Evolutionary conservation across 2,329 filamentous ascomycete species (phyloP).

Genomic region (Epichloe festucae): DNA sequence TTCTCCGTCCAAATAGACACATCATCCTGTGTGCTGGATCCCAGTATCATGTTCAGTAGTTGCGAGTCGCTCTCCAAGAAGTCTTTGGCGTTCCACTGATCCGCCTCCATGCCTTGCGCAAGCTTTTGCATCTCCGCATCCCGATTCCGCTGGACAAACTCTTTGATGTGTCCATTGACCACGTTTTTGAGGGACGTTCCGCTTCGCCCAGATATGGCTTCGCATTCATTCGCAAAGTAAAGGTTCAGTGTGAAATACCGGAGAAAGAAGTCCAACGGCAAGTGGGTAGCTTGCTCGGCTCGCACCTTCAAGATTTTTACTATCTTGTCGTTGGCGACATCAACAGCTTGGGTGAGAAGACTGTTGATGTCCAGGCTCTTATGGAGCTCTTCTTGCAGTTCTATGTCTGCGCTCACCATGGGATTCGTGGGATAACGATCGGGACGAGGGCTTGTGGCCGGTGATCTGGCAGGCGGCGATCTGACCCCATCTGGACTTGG

Average conservation of each 20-base stretch:
- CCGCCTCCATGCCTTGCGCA: conserved; percentile 64
- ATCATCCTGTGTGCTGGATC: conserved; percentile 62
- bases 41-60: conserved; percentile 51
- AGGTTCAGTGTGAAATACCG: conserved; percentile 74
- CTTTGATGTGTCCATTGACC: conserved; percentile 70
- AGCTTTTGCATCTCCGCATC: conserved; percentile 63
- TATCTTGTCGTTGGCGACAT: conserved; percentile 66
- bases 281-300: conserved; percentile 55
- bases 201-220: conserved; percentile 68
- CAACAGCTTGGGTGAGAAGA: conserved; percentile 66
- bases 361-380: conserved; percentile 65
- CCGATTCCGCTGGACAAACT: conserved; percentile 60
- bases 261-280: conserved; percentile 58
- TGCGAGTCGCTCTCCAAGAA: conserved; percentile 50
- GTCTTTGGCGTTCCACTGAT: conserved; percentile 68
- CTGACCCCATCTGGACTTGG: conserved; percentile 26
- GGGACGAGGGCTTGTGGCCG: conserved; percentile 37
- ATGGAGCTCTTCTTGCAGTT: conserved; percentile 62
- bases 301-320: conserved; percentile 66
- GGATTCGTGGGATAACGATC: conserved; percentile 15
- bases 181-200: conserved; percentile 64
- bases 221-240: conserved; percentile 75
- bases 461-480: conserved; percentile 37
- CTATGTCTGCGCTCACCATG: conserved; percentile 20
- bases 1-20: conserved; percentile 52